Conservation (phyloP, 2,329 filamentous ascomycete genomes). For the Fusarium verticillioides region DNA sequence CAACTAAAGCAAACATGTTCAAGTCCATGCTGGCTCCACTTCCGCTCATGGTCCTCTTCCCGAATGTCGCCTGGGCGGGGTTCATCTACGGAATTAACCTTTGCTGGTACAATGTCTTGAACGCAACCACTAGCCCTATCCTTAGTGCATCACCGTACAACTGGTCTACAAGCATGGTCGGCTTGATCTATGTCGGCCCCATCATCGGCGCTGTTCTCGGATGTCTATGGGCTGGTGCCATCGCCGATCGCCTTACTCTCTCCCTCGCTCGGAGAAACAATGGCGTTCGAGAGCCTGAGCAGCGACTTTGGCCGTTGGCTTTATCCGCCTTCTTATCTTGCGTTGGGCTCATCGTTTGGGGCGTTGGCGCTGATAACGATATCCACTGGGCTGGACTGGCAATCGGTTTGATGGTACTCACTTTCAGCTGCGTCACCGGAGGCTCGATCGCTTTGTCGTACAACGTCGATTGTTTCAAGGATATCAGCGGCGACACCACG, state of each 20-base stretch:
- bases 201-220: not conserved
- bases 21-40: not conserved
- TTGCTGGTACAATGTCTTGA: not conserved
- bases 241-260: not conserved
- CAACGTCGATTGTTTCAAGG: conserved; percentile 4
- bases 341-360: not conserved
- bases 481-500: not conserved
- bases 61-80: not conserved
- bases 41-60: not conserved
- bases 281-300: not conserved
- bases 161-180: not conserved
- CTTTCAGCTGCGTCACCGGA: not conserved
- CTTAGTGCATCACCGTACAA: not conserved
- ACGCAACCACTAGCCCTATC: not conserved
- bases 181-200: not conserved
- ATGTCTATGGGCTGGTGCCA: not conserved
- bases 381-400: not conserved
- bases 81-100: conserved; percentile 4
- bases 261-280: not conserved
- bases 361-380: not conserved
- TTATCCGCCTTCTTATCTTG: not conserved
- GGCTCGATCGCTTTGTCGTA: not conserved
- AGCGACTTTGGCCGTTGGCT: not conserved
- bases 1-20: not conserved
- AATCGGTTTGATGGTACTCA: not conserved